Conservation (phyloP, 2,329 filamentous ascomycete genomes). For the Sarocladium kiliense region DNA sequence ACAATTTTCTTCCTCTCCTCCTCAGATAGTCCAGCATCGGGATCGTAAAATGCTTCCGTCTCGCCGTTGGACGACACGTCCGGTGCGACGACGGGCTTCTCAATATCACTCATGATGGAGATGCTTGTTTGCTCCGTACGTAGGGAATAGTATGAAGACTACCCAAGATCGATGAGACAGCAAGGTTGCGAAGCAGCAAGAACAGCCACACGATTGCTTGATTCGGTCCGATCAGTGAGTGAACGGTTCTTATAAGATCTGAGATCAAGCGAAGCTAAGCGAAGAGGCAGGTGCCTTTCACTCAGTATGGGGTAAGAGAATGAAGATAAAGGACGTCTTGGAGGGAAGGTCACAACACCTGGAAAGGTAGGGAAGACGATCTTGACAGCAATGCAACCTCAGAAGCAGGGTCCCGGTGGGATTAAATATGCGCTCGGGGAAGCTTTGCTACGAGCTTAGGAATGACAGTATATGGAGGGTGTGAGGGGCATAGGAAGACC, state of each 20-base stretch:
- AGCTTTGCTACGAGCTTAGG: neutral
- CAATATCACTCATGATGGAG: conserved; percentile 20
- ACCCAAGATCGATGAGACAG: neutral
- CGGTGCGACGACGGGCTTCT: conserved; percentile 20
- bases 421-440: neutral
- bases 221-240: neutral
- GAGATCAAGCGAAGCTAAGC: neutral
- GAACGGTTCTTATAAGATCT: neutral
- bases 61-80: conserved; percentile 24
- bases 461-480: neutral
- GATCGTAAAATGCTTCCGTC: conserved; percentile 24
- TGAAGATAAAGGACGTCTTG: neutral
- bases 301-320: neutral
- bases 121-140: neutral
- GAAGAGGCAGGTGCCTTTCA: conserved; percentile 2
- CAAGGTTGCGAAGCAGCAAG: neutral
- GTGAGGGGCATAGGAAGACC: neutral
- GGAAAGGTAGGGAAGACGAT: neutral
- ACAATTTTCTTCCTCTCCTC: conserved; percentile 60
- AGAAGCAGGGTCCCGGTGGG: neutral
- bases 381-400: neutral
- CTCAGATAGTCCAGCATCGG: conserved; percentile 58
- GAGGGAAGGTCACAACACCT: neutral
- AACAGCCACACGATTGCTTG: neutral
- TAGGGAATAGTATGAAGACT: neutral